These are phyloP conservation scores for Umbilicus rupestris DNA, from an alignment of 164 flowering plant genomes.

Conservation along the genomic window DNA sequence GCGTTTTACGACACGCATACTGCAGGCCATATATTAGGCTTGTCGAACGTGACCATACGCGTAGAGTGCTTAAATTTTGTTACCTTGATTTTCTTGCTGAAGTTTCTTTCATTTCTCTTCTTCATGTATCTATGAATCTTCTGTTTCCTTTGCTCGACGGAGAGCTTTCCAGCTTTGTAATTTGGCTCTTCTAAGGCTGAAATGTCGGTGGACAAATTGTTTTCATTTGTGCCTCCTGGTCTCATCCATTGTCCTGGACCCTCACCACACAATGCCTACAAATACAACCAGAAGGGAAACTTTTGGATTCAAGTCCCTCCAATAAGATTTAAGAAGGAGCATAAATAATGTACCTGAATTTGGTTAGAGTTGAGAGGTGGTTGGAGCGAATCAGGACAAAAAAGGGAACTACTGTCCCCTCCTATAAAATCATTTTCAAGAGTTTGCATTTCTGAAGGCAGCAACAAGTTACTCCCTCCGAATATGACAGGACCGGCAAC, in stretches of 20 bases:
- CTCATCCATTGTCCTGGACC: slow-evolving; percentile 33
- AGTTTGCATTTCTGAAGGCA: slow-evolving; percentile 38
- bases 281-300: not conserved
- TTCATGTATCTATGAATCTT: slow-evolving; percentile 89
- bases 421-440: slow-evolving; percentile 66
- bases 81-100: slow-evolving; percentile 94
- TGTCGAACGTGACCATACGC: too few species aligned
- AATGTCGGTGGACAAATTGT: slow-evolving; percentile 41
- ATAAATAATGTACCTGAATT: slow-evolving; percentile 34
- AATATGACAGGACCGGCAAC: too few species aligned
- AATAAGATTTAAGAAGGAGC: not conserved
- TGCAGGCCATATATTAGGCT: too few species aligned
- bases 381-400: slow-evolving; percentile 40
- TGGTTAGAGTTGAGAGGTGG: slow-evolving; percentile 33
- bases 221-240: slow-evolving; percentile 29
- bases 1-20: slow-evolving; percentile 98
- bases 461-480: slow-evolving; percentile 31
- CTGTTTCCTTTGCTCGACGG: slow-evolving; percentile 76
- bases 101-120: slow-evolving; percentile 90
- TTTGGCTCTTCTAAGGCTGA: slow-evolving; percentile 55
- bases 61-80: too few species aligned
- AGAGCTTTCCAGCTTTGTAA: slow-evolving; percentile 64
- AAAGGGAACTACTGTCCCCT: slow-evolving; percentile 52
- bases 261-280: slow-evolving; percentile 43
- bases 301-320: not conserved